phyloP scores from a whole-genome alignment of 768 basidiomycete genomes.

The Dendrothele bispora region DNA sequence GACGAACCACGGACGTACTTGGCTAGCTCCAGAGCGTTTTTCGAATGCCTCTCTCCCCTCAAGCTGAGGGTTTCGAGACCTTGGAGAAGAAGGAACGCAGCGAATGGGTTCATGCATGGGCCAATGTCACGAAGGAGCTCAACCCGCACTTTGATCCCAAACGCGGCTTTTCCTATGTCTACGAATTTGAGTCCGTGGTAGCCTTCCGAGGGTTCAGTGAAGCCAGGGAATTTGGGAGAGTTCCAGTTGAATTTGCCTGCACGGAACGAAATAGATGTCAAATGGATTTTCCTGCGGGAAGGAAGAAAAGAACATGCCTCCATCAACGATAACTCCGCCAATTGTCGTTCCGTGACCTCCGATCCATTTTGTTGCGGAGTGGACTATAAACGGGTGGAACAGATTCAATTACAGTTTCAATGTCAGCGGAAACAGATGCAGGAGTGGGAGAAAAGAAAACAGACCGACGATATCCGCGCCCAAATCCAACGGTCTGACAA shows the following conservation, averaged over 20 bases:
- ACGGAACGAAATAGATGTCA: slow-evolving; percentile 4
- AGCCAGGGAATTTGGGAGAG: slow-evolving; percentile 52
- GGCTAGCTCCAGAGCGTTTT: slow-evolving; percentile 57
- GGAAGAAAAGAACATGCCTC: slow-evolving; percentile 34
- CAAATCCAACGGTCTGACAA: slow-evolving; percentile 16
- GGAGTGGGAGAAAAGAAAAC: not conserved
- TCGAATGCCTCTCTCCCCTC: slow-evolving; percentile 55
- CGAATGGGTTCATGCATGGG: slow-evolving; percentile 52
- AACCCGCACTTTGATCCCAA: slow-evolving; percentile 50
- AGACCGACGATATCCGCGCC: slow-evolving; percentile 31
- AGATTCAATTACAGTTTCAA: not conserved
- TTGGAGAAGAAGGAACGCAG: slow-evolving; percentile 53
- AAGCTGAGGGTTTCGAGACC: slow-evolving; percentile 65
- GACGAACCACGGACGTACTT: slow-evolving; percentile 19
- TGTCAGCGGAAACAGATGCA: not conserved
- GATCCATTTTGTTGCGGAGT: slow-evolving; percentile 69
- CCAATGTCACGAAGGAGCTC: slow-evolving; percentile 52
- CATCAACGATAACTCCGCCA: slow-evolving; percentile 59
- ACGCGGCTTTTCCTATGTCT: slow-evolving; percentile 53
- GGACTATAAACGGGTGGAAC: slow-evolving; percentile 33
- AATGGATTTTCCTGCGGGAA: not conserved
- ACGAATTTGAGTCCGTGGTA: slow-evolving; percentile 55
- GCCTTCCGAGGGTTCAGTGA: slow-evolving; percentile 54
- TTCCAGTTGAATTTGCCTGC: slow-evolving; percentile 57
- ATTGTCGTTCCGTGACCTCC: slow-evolving; percentile 64